phyloP scores from a whole-genome alignment of 108 stramenopile species.

The Cyclotella kingstonii region DNA sequence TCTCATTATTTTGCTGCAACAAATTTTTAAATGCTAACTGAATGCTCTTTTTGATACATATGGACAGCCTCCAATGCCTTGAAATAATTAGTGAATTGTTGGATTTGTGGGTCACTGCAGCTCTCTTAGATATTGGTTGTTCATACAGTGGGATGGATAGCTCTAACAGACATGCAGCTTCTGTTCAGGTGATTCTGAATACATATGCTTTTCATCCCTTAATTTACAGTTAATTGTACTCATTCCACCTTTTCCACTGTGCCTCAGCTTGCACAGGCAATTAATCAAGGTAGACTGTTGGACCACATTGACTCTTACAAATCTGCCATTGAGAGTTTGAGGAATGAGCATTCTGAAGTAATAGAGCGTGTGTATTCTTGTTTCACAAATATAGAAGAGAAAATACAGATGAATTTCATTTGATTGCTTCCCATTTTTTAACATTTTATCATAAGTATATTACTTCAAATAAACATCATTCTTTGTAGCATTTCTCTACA shows the following conservation, averaged over 20 bases:
- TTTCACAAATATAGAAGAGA: constrained; percentile 36
- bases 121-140: constrained; percentile 14
- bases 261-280: constrained; percentile 42
- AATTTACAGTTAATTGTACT: not conserved
- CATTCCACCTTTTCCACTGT: not conserved
- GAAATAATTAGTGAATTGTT: constrained; percentile 45
- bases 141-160: not conserved
- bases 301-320: constrained; percentile 46
- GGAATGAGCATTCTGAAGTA: constrained; percentile 1
- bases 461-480: too few species aligned
- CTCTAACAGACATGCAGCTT: constrained; percentile 24
- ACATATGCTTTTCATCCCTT: not conserved
- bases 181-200: constrained; percentile 16
- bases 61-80: constrained; percentile 38
- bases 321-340: constrained; percentile 36
- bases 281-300: constrained; percentile 39
- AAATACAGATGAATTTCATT: constrained; percentile 25
- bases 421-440: constrained; percentile 1
- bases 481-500: too few species aligned
- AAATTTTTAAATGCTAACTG: not conserved
- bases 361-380: constrained; percentile 25
- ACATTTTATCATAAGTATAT: too few species aligned
- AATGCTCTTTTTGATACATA: constrained; percentile 3
- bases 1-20: not conserved
- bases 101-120: constrained; percentile 48